Evolutionary conservation across 2,329 filamentous ascomycete species (phyloP).

Genomic region (Pyricularia sp.): DNA sequence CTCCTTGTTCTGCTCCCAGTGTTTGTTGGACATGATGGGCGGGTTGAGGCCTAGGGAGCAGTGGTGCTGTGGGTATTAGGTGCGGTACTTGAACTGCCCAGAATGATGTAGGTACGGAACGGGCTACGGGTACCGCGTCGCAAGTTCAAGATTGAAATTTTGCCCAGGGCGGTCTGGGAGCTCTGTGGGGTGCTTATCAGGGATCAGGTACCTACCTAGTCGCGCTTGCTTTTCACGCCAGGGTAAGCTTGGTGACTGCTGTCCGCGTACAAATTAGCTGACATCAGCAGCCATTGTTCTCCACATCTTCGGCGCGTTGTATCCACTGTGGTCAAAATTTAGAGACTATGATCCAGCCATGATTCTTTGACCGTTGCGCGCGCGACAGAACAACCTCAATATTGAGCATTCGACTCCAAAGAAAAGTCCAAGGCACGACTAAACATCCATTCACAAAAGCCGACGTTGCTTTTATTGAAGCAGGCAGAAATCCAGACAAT

Average conservation of each 20-base stretch:
- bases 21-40: slow-evolving; percentile 16
- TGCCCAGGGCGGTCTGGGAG: neutral
- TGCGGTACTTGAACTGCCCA: neutral
- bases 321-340: slow-evolving; percentile 5
- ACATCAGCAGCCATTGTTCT: neutral
- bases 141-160: neutral
- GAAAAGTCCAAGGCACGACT: neutral
- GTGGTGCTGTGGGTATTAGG: neutral
- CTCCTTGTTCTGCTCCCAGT: slow-evolving; percentile 94
- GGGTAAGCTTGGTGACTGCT: neutral
- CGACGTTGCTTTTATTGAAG: neutral
- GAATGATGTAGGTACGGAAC: neutral
- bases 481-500: no score
- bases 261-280: neutral
- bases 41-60: slow-evolving; percentile 9
- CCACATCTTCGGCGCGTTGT: neutral
- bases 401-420: neutral
- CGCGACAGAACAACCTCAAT: neutral
- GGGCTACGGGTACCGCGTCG: neutral
- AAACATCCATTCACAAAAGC: neutral
- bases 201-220: neutral
- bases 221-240: neutral
- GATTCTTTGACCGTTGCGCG: neutral
- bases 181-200: neutral
- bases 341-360: neutral